Evolutionary conservation across 2,329 filamentous ascomycete genomes (phyloP), one percentile per base, ranked within the genome.

Genomic region (Alternaria ventricosa): DNA sequence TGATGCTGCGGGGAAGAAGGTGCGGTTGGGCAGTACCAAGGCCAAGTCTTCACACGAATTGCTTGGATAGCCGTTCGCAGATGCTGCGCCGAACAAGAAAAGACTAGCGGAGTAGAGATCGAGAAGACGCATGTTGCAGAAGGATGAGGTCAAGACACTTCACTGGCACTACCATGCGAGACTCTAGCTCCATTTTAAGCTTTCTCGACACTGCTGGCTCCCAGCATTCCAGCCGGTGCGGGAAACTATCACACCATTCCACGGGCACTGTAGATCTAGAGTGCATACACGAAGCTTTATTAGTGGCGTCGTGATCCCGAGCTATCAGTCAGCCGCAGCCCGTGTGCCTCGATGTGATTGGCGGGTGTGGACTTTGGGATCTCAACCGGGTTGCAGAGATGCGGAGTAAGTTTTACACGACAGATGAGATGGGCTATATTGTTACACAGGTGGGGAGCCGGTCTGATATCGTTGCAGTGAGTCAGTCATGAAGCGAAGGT

Each of bases 1-100:
- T 6, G 63, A 47, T 8, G 61, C 65, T 18, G 70, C 64, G 7
- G 72, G 66, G 43, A 59, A 68, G 49, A 69, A 71, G 43, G 70
- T 66, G 18, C 57, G 58, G 25, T 69, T 61, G 20, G 65, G 61
- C 6, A 74, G 65, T 23, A 49, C 57, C 5, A 63, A 61, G 2
- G 65, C 47, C 12, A 74, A 64, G 41, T 66, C 60, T 1, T 57
- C 36, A 47, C 71, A 74, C 55, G 58, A 55, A 27, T 56, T 41
- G 25, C 27, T 47, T 13, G 22, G n/a, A 10, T 55, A 28, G 0
- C 27, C 25, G 30, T 55, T 27, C 6, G 45, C 57, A 36, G 54
- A 27, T 9, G 25, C 30, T 22, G 54, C 49, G 1, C 45, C 36
- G 28, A 57, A 30, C 11, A 43, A 15, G 18, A 67, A 11, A 11